phyloP scores from a whole-genome alignment of 140 eudicot species.

The Erigeron philadelphicus region DNA sequence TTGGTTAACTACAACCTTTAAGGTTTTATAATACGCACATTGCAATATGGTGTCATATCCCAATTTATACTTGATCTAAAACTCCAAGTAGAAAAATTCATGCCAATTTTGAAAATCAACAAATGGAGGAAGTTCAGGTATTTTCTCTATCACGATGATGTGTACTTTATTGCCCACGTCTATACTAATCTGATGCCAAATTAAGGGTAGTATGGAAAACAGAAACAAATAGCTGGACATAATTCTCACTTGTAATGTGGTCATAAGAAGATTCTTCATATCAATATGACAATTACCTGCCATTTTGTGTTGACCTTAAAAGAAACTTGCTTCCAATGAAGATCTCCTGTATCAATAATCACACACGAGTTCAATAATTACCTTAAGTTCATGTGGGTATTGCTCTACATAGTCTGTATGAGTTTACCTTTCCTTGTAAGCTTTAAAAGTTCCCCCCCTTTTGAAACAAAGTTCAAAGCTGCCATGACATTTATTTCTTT shows the following conservation, averaged over 20 bases:
- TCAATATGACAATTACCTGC: conserved; percentile 44
- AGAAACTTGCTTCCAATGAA: conserved; percentile 86
- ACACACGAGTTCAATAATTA: conserved; percentile 3
- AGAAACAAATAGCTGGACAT: background rate
- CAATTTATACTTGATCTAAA: background rate
- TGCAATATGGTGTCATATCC: no score
- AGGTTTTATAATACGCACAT: background rate
- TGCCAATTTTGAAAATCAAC: background rate
- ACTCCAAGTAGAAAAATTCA: background rate
- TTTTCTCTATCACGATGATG: background rate
- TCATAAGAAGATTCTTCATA: background rate
- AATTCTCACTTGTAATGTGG: background rate
- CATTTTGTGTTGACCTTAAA: conserved; percentile 61
- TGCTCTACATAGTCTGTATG: conserved; percentile 1
- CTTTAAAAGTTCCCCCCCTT: conserved; percentile 82
- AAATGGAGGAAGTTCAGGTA: background rate
- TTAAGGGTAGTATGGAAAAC: background rate
- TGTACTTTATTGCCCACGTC: no score
- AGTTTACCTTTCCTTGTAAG: conserved; percentile 83
- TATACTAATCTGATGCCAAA: no score
- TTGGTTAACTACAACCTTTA: background rate
- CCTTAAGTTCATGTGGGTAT: background rate
- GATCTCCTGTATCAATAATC: conserved; percentile 59
- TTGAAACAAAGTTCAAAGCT: conserved; percentile 55
- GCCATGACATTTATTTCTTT: conserved; percentile 42